These are phyloP conservation scores for Candida tammaniensis DNA, from an alignment of 805 yeast genomes.

Conservation along the genomic window DNA sequence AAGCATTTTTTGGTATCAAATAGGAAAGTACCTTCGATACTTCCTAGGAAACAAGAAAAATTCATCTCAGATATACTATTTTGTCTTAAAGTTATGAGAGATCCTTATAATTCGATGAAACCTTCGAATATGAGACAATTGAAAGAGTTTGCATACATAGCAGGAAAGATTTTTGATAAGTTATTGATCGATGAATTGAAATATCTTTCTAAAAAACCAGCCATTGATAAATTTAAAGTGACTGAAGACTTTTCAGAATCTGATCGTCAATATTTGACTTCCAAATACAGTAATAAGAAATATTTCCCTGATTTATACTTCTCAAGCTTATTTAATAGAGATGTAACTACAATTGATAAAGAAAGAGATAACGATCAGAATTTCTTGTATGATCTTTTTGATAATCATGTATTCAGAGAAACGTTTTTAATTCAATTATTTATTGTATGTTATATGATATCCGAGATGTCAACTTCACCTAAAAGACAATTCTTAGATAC, in stretches of 20 bases:
- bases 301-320: conserved; percentile 40
- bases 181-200: conserved; percentile 29
- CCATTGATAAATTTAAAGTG: conserved; percentile 3
- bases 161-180: conserved; percentile 25
- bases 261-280: conserved; percentile 14
- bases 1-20: conserved; percentile 34
- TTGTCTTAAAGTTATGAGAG: conserved; percentile 29
- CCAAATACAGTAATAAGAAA: conserved; percentile 17
- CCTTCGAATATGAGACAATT: conserved; percentile 19
- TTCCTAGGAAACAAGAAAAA: conserved; percentile 14
- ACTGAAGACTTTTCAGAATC: conserved; percentile 14
- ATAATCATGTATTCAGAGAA: conserved; percentile 23
- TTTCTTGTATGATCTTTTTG: conserved; percentile 23
- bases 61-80: conserved; percentile 32
- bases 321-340: conserved; percentile 24
- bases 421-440: conserved; percentile 29
- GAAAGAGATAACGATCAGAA: conserved; percentile 22
- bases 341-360: conserved; percentile 16
- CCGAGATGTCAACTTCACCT: conserved; percentile 23
- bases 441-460: conserved; percentile 26
- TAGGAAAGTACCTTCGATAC: conserved; percentile 22
- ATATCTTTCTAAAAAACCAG: conserved; percentile 3
- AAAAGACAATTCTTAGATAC: conserved; percentile 21
- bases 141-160: conserved; percentile 19
- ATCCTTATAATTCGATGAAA: conserved; percentile 32